Conservation (phyloP, 2,329 filamentous ascomycete genomes). For the Phaeosphaeriaceae sp. region DNA sequence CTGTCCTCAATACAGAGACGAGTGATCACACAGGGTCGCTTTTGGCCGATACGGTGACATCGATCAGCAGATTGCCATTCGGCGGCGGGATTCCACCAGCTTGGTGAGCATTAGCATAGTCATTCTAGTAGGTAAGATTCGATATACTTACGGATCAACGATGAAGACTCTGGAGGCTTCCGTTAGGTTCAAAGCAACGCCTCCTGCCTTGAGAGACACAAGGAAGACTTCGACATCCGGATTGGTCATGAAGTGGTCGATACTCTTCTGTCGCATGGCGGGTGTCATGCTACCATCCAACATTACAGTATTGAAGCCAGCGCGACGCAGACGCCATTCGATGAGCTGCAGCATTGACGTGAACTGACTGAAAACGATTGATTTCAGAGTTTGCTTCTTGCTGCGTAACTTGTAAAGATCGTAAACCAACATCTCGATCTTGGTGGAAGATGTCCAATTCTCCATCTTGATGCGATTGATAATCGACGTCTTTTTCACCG, state of each 20-base stretch:
- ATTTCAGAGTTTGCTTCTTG: conserved; percentile 92
- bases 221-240: conserved; percentile 94
- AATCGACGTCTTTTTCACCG: conserved; percentile 93
- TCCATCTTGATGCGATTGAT: conserved; percentile 99
- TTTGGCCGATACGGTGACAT: conserved; percentile 90
- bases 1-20: conserved; percentile 96
- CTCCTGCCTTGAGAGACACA: conserved; percentile 93
- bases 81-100: conserved; percentile 99
- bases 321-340: conserved; percentile 93
- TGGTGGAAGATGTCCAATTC: conserved; percentile 97
- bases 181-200: conserved; percentile 92
- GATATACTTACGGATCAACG: conserved; percentile 83
- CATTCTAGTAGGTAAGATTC: not conserved
- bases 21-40: conserved; percentile 90
- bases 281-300: conserved; percentile 97
- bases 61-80: conserved; percentile 96
- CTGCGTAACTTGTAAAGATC: conserved; percentile 91
- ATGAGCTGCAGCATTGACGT: conserved; percentile 97
- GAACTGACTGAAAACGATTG: conserved; percentile 97
- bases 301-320: conserved; percentile 98
- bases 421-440: conserved; percentile 95
- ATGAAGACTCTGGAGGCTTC: conserved; percentile 96
- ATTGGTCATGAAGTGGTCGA: conserved; percentile 96
- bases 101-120: conserved; percentile 48
- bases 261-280: conserved; percentile 88